Evolutionary conservation across 78 protist species (phyloP).

Genomic region (Pigoraptor vietnamica): DNA sequence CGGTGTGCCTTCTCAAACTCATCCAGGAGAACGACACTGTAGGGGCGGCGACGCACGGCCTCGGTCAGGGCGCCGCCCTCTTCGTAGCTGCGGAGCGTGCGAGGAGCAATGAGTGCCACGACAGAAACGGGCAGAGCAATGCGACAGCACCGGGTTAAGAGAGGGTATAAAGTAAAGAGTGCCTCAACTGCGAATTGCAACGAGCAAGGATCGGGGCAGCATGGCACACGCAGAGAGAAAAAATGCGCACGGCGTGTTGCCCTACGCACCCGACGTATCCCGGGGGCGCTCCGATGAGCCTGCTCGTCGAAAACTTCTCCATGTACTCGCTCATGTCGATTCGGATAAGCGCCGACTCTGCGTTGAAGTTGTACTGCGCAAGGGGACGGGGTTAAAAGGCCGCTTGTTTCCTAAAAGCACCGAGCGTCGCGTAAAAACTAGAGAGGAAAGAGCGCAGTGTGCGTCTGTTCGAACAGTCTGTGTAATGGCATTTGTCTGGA

Average conservation of each 20-base stretch:
- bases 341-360: conserved; percentile 85
- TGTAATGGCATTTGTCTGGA: not conserved
- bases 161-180: no score
- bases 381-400: no score
- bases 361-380: conserved; percentile 80
- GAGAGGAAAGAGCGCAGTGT: not conserved
- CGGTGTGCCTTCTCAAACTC: conserved; percentile 95
- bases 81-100: conserved; percentile 80
- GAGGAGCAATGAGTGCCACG: no score
- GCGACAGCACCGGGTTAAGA: no score
- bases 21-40: conserved; percentile 95
- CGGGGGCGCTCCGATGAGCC: conserved; percentile 98
- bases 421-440: no score
- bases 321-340: conserved; percentile 97
- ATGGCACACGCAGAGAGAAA: no score
- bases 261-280: conserved; percentile 91
- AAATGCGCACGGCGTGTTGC: no score
- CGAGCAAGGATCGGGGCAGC: no score
- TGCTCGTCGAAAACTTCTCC: conserved; percentile 88
- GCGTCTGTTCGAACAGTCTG: not conserved
- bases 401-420: no score
- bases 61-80: conserved; percentile 99
- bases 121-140: no score
- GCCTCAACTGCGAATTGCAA: no score
- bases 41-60: conserved; percentile 93